Percentiles rank a stretch among this genome's conserved stretches.
phyloP scores from a whole-genome alignment of 371 early-diverging fungal genomes.

The Smittium mucronatum region DNA sequence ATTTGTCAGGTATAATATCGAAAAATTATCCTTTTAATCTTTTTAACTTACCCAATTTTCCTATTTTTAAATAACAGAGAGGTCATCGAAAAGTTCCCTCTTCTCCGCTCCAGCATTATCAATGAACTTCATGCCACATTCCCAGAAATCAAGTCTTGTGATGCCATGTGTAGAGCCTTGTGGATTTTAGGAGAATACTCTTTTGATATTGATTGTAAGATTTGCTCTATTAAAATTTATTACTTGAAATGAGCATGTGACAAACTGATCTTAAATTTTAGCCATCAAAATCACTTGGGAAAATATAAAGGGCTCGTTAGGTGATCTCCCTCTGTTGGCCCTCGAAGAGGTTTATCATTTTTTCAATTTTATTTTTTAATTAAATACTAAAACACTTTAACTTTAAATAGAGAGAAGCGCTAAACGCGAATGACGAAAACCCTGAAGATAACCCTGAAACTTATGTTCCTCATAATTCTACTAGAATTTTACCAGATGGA shows the following conservation, averaged over 20 bases:
- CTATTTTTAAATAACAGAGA: slow-evolving; percentile 36
- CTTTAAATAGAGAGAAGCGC: slow-evolving; percentile 31
- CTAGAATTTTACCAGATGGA: slow-evolving; percentile 86
- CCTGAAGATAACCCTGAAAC: slow-evolving; percentile 15
- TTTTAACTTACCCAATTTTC: background rate
- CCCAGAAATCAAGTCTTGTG: slow-evolving; percentile 79
- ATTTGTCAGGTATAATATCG: slow-evolving; percentile 58
- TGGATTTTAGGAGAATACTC: slow-evolving; percentile 95
- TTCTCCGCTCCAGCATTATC: slow-evolving; percentile 63
- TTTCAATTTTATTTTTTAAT: slow-evolving; percentile 1
- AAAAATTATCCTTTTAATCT: background rate
- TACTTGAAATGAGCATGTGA: too few relatives aligned
- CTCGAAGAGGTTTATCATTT: slow-evolving; percentile 54
- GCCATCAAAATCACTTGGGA: slow-evolving; percentile 77
- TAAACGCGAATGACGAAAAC: slow-evolving; percentile 19
- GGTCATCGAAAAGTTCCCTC: slow-evolving; percentile 89
- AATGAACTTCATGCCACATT: slow-evolving; percentile 68
- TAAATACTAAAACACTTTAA: background rate
- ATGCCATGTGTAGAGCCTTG: slow-evolving; percentile 92
- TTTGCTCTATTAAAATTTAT: background rate
- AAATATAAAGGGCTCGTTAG: slow-evolving; percentile 64
- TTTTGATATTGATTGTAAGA: slow-evolving; percentile 23
- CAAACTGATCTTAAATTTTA: slow-evolving; percentile 12
- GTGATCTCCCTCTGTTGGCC: slow-evolving; percentile 85
- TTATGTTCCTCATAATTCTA: slow-evolving; percentile 16